Base-by-base conservation (phyloP, 2,329 filamentous ascomycete genomes). In the Beauveria medogensis region DNA sequence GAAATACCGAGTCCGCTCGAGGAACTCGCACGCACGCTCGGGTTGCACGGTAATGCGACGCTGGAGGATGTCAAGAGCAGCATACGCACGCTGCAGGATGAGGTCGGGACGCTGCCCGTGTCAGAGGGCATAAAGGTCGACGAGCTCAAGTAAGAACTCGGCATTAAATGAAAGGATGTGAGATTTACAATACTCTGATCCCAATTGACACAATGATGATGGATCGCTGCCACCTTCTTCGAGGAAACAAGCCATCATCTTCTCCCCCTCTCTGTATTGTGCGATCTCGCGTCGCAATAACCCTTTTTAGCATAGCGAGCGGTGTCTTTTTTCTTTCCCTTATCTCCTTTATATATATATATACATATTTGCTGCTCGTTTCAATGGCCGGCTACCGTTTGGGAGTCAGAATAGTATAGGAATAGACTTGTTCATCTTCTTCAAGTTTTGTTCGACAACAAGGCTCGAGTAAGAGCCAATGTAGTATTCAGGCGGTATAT, bases 51-150 rank as follows among this genome's bases (percentile, higher is more conserved):
- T 5, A 74, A 74, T 60, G 73, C 73, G 3, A 71, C 71, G 20
- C 62, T 76, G 6, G 69, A 71, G 22, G 70, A 76, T n/a, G 67
- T 76, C 14, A 67, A 67, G 51, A 67, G 68, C 47, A 67, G 70
- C 26, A 75, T 76, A 6, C 64, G 65, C 63, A 65, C 68, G 40
- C 63, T 76, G 34, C 69, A 68, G 63, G 68, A 55, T 34, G 60
- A 52, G 18, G 51, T 44, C 0, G 51, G 30, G n/a, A 22, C 50
- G 18, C 30, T 47, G 28, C 24, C 57, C 6, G 34, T 16, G 12
- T 18, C 47, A 5, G 57, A 53, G 14, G 41, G 57, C 18, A 37
- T 48, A 24, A 41, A 48, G 20, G 43, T 50, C 18, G 58, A 55
- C 20, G 58, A 60, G 43, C 51, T 60, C 41, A 55, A 55, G 43